A percentile compares a stretch with the other conserved stretches of the same genome.
Conservation (phyloP, 768 basidiomycete genomes). For the Rhodosporidiobolus odoratus region DNA sequence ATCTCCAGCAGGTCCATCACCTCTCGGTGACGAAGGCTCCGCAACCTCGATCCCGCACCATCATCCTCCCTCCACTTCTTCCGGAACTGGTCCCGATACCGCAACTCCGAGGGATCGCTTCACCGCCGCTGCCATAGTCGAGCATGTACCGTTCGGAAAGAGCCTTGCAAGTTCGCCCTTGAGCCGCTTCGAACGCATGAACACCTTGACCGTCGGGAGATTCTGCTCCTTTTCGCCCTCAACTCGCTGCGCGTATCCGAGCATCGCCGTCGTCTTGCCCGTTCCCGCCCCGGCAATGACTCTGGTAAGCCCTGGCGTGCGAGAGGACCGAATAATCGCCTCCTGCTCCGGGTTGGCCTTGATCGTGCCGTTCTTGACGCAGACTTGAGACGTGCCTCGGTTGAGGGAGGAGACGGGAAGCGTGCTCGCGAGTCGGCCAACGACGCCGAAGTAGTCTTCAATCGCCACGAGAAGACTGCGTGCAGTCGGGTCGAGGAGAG, state of each 20-base stretch:
- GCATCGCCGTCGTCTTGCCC: conserved; percentile 7
- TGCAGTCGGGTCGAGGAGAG: conserved; percentile 6
- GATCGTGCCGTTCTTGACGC: neutral
- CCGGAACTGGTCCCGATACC: too few relatives aligned
- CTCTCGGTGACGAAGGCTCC: too few relatives aligned
- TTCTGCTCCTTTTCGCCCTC: too few relatives aligned
- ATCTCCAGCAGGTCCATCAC: too few relatives aligned
- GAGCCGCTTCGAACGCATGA: too few relatives aligned
- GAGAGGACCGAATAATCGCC: neutral
- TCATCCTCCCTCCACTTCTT: too few relatives aligned
- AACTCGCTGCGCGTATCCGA: neutral
- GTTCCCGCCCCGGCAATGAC: conserved; percentile 1
- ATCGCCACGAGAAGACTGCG: neutral
- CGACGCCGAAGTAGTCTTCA: neutral
- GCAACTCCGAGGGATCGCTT: neutral
- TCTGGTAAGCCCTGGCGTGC: neutral
- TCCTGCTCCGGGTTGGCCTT: neutral
- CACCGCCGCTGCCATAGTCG: too few relatives aligned
- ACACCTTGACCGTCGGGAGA: too few relatives aligned
- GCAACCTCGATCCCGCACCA: too few relatives aligned
- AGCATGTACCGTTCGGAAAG: too few relatives aligned
- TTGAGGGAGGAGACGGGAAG: neutral
- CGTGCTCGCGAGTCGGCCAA: neutral
- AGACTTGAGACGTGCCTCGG: neutral
- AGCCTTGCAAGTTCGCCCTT: too few relatives aligned